Conservation (phyloP, 352 stramenopile species). For the Globisporangium recalcitrans region DNA sequence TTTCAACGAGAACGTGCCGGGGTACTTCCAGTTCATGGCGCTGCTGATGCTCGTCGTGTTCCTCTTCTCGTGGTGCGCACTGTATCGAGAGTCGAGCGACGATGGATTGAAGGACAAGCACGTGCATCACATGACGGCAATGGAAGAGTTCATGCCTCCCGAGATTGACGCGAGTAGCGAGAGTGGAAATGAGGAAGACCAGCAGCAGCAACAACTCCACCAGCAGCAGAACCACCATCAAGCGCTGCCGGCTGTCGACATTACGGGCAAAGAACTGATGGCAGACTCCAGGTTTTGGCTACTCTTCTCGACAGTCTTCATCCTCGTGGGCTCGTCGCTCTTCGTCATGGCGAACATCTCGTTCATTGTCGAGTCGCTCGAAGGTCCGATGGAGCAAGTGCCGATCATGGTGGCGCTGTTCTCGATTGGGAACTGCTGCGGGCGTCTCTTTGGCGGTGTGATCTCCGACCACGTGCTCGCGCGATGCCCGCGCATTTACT, state of each 20-base stretch:
- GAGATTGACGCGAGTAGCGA: slow-evolving; percentile 6
- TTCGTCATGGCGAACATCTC: slow-evolving; percentile 81
- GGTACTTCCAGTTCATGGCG: slow-evolving; percentile 71
- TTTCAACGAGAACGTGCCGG: slow-evolving; percentile 45
- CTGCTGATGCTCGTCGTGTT: slow-evolving; percentile 46
- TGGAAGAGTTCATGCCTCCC: slow-evolving; percentile 44
- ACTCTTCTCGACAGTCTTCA: slow-evolving; percentile 64
- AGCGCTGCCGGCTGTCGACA: slow-evolving; percentile 20
- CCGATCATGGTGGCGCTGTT: slow-evolving; percentile 65
- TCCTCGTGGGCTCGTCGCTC: slow-evolving; percentile 62
- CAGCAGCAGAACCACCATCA: not conserved
- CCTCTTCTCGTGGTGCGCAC: slow-evolving; percentile 42
- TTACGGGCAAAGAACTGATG: slow-evolving; percentile 49
- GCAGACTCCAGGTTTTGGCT: slow-evolving; percentile 56
- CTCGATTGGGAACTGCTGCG: slow-evolving; percentile 59
- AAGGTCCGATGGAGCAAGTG: slow-evolving; percentile 43
- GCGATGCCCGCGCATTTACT: slow-evolving; percentile 49
- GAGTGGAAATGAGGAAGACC: slow-evolving; percentile 8
- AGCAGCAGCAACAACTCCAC: not conserved
- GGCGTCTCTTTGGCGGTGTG: slow-evolving; percentile 46
- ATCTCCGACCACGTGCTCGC: slow-evolving; percentile 57
- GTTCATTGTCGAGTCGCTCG: slow-evolving; percentile 67
- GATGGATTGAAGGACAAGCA: slow-evolving; percentile 3
- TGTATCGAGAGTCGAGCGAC: slow-evolving; percentile 29
- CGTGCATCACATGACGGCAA: slow-evolving; percentile 20